These are phyloP conservation scores for Arabis hirsuta DNA, from an alignment of 345 rosid species.

Conservation along the genomic window DNA sequence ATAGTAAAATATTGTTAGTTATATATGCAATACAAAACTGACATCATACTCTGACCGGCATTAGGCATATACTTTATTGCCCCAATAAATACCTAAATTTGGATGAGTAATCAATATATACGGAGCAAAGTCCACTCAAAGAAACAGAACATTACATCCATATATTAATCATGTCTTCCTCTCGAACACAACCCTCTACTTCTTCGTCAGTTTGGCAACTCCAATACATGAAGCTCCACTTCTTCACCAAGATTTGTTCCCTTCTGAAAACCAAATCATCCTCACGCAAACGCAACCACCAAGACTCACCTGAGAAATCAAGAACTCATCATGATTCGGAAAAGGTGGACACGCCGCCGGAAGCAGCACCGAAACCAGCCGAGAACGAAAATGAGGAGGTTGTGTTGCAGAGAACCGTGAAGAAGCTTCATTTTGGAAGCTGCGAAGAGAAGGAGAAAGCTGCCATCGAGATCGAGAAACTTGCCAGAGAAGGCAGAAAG, in stretches of 20 bases:
- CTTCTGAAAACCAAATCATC: slow-evolving; percentile 60
- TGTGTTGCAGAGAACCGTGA: slow-evolving; percentile 75
- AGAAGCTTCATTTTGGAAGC: slow-evolving; percentile 82
- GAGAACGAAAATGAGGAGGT: slow-evolving; percentile 45
- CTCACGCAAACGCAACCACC: slow-evolving; percentile 41
- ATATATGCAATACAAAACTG: slow-evolving; percentile 1
- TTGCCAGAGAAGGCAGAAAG: slow-evolving; percentile 65
- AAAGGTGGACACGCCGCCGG: neutral
- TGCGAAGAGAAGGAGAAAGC: slow-evolving; percentile 77
- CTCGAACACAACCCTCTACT: slow-evolving; percentile 45
- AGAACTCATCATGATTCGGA: slow-evolving; percentile 26
- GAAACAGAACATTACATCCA: slow-evolving; percentile 28
- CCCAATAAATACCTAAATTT: slow-evolving; percentile 33
- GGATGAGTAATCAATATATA: slow-evolving; percentile 15
- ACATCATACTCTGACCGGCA: slow-evolving; percentile 22
- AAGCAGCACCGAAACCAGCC: slow-evolving; percentile 13
- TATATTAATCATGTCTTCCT: slow-evolving; percentile 41
- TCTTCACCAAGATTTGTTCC: slow-evolving; percentile 63
- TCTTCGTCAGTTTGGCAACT: slow-evolving; percentile 50
- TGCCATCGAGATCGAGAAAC: slow-evolving; percentile 61
- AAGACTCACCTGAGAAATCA: slow-evolving; percentile 32
- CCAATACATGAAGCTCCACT: slow-evolving; percentile 54
- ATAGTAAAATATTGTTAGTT: slow-evolving; percentile 1
- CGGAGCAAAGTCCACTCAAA: slow-evolving; percentile 39
- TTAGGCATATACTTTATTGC: slow-evolving; percentile 27